A percentile compares a stretch with the other conserved stretches of the same genome.
Evolutionary conservation across 495 filamentous ascomycete genomes (phyloP).

Genomic region (Saxophila tyrrhenica): DNA sequence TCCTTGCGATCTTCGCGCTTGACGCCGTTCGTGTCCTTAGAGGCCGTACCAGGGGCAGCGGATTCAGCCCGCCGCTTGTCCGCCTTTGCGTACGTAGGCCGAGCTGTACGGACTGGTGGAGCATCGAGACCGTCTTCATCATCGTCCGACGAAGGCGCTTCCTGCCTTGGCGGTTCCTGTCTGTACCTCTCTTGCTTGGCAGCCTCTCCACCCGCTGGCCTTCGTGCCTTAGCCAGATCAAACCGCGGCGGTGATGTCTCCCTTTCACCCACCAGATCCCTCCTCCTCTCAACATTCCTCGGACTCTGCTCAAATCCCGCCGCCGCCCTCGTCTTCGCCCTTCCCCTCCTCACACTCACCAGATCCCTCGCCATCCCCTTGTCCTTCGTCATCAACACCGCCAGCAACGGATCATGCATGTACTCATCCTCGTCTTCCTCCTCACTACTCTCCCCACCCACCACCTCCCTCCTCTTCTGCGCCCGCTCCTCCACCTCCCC

Average conservation of each 20-base stretch:
- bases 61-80: background rate
- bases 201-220: too few species aligned
- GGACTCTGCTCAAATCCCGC: slow-evolving; percentile 19
- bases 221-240: too few species aligned
- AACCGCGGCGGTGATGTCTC: too few species aligned
- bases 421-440: slow-evolving; percentile 18
- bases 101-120: background rate
- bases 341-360: slow-evolving; percentile 1
- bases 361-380: slow-evolving; percentile 4
- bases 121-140: slow-evolving; percentile 16
- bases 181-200: background rate
- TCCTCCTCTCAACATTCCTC: slow-evolving; percentile 7
- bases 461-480: background rate
- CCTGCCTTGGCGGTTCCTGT: background rate
- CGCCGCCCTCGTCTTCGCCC: slow-evolving; percentile 22
- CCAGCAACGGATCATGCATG: slow-evolving; percentile 20
- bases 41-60: background rate
- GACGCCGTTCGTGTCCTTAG: background rate
- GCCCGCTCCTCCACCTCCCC: slow-evolving; percentile 9
- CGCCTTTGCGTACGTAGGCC: background rate
- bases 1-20: background rate
- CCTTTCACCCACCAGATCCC: background rate
- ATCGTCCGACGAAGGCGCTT: background rate
- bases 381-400: slow-evolving; percentile 21
- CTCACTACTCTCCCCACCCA: slow-evolving; percentile 4